Conservation (phyloP, 345 rosid genomes). For the Hibiscus tridactylites region DNA sequence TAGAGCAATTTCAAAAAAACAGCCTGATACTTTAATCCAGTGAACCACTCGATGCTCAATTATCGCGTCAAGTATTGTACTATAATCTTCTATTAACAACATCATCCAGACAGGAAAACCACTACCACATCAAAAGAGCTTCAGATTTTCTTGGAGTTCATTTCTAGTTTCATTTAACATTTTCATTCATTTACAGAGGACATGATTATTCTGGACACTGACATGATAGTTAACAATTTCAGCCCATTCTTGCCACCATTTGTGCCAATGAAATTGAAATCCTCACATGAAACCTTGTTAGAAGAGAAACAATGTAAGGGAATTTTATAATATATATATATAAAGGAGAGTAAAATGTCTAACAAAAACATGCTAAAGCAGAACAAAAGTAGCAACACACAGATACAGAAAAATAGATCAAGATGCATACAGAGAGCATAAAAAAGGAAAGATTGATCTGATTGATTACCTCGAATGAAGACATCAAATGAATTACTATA, state of each 20-base stretch:
- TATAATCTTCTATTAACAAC: background rate
- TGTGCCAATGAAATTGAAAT: background rate
- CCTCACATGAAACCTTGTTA: background rate
- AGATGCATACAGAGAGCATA: background rate
- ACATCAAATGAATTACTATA: constrained; percentile 94
- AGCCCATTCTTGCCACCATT: background rate
- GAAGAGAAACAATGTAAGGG: background rate
- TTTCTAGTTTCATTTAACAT: background rate
- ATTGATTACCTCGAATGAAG: constrained; percentile 66
- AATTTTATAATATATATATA: background rate
- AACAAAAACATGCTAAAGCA: background rate
- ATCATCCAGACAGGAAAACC: background rate
- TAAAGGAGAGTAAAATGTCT: background rate
- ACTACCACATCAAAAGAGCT: background rate
- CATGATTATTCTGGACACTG: background rate
- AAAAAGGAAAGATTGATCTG: background rate
- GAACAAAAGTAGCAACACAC: background rate
- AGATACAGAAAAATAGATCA: background rate
- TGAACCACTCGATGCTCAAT: background rate
- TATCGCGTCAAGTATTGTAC: background rate
- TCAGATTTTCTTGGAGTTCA: background rate
- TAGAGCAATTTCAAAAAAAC: background rate
- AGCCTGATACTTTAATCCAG: background rate
- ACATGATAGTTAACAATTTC: background rate
- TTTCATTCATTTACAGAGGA: background rate